phyloP scores from a whole-genome alignment of 2,329 filamentous ascomycete species.

The Ascochyta koolunga region DNA sequence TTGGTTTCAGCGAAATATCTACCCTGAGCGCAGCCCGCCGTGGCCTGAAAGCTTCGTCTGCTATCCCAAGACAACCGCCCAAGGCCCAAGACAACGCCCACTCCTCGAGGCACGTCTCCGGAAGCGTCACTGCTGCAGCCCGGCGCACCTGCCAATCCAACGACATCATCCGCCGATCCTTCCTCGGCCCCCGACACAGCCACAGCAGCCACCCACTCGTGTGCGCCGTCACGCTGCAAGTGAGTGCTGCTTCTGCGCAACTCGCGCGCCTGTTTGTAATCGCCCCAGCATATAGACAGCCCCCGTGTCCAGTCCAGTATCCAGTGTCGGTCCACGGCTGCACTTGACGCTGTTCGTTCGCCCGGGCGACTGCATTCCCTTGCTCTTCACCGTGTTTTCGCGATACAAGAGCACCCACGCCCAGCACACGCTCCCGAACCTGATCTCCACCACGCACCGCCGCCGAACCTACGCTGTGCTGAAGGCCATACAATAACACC shows the following conservation, averaged over 20 bases:
- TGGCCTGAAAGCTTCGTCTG: constrained; percentile 1
- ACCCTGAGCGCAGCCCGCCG: constrained; percentile 1
- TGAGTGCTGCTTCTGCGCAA: constrained; percentile 5
- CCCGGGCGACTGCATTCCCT: constrained; percentile 7
- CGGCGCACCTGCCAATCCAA: constrained; percentile 17
- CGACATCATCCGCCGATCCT: constrained; percentile 18
- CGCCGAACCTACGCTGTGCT: constrained; percentile 44
- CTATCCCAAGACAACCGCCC: constrained; percentile 18
- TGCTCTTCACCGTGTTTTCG: constrained; percentile 39
- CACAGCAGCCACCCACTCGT: constrained; percentile 12
- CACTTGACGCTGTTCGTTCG: not conserved
- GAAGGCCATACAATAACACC: constrained; percentile 44
- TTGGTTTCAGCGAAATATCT: constrained; percentile 17
- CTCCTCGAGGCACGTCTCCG: constrained; percentile 12
- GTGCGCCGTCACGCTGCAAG: not conserved
- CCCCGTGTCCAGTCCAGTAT: no score
- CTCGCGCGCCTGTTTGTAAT: constrained; percentile 12
- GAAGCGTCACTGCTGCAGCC: constrained; percentile 6
- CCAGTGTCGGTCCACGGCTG: not conserved
- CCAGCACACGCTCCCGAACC: constrained; percentile 34
- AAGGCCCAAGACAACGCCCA: constrained; percentile 17
- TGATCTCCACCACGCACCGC: constrained; percentile 38
- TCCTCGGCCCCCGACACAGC: constrained; percentile 18
- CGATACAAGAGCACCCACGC: constrained; percentile 33
- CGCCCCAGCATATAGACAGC: constrained; percentile 5